Percentiles rank a stretch among this genome's conserved stretches.
Conservation (phyloP, 192 early-diverging fungal genomes). For the Chytriomyces hyalinus region DNA sequence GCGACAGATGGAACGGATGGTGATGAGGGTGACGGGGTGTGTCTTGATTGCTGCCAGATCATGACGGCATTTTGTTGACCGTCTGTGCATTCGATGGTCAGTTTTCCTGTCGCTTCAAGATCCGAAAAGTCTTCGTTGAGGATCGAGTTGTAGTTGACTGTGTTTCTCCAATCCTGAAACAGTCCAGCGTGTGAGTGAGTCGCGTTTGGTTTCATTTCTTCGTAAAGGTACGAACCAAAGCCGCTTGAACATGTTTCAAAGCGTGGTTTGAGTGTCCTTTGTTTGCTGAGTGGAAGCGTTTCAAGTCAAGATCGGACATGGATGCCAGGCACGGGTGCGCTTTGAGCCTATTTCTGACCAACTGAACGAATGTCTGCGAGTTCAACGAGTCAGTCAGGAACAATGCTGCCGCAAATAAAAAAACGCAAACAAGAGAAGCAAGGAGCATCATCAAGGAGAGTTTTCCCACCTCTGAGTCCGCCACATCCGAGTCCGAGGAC, state of each 20-base stretch:
- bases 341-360: conserved; percentile 13
- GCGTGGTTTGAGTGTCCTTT: conserved; percentile 12
- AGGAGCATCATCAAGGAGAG: neutral
- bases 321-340: conserved; percentile 18
- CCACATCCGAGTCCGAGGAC: neutral
- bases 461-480: neutral
- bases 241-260: conserved; percentile 28
- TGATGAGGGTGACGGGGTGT: neutral
- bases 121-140: conserved; percentile 43
- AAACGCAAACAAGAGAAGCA: too few species aligned
- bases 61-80: conserved; percentile 30
- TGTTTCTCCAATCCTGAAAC: conserved; percentile 27
- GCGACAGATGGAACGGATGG: neutral
- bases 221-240: conserved; percentile 15
- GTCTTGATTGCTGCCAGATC: conserved; percentile 25
- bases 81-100: conserved; percentile 26
- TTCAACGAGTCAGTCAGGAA: neutral
- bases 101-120: conserved; percentile 36
- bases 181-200: neutral
- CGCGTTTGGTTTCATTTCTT: neutral
- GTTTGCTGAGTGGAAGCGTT: conserved; percentile 18
- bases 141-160: conserved; percentile 25
- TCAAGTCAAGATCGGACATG: conserved; percentile 13
- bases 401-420: neutral
- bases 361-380: neutral